Percentiles rank a stretch among this genome's conserved stretches.
These are phyloP conservation scores for Guadua angustifolia DNA, from an alignment of 176 grass and related monocot genomes.

Conservation along the genomic window DNA sequence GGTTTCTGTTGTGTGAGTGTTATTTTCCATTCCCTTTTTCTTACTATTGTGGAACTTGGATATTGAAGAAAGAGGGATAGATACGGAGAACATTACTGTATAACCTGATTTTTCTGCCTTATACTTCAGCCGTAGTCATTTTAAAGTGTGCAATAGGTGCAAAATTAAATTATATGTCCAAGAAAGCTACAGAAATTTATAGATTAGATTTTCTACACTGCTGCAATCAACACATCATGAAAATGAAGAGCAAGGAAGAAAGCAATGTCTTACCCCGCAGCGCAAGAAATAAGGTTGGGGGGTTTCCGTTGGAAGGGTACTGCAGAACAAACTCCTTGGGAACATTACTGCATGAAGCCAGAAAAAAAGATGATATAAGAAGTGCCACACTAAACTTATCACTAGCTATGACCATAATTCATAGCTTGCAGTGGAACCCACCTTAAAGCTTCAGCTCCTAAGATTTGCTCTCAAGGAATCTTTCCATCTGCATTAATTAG, in stretches of 20 bases:
- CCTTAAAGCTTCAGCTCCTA: conserved; percentile 98
- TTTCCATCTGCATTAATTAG: conserved; percentile 94
- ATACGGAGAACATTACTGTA: neutral
- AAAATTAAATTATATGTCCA: neutral
- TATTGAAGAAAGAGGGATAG: conserved; percentile 22
- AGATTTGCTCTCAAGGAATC: conserved; percentile 98
- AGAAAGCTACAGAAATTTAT: conserved; percentile 23
- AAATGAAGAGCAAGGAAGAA: conserved; percentile 31
- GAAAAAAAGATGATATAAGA: conserved; percentile 39
- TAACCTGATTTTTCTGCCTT: conserved; percentile 16
- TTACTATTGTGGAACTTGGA: neutral
- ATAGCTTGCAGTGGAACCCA: conserved; percentile 10
- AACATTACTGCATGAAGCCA: conserved; percentile 76
- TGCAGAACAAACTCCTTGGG: conserved; percentile 93
- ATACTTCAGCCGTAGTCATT: conserved; percentile 16
- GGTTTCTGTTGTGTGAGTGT: neutral
- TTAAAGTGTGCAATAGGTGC: neutral
- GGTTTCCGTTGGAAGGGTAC: conserved; percentile 93
- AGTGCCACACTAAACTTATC: conserved; percentile 24
- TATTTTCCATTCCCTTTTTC: conserved; percentile 18
- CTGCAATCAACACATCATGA: conserved; percentile 16
- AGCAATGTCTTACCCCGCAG: conserved; percentile 58
- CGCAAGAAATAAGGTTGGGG: conserved; percentile 92
- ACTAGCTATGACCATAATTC: neutral
- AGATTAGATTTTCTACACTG: conserved; percentile 32